Conservation (phyloP, 2,329 filamentous ascomycete genomes). For the Talaromyces funiculosus region DNA sequence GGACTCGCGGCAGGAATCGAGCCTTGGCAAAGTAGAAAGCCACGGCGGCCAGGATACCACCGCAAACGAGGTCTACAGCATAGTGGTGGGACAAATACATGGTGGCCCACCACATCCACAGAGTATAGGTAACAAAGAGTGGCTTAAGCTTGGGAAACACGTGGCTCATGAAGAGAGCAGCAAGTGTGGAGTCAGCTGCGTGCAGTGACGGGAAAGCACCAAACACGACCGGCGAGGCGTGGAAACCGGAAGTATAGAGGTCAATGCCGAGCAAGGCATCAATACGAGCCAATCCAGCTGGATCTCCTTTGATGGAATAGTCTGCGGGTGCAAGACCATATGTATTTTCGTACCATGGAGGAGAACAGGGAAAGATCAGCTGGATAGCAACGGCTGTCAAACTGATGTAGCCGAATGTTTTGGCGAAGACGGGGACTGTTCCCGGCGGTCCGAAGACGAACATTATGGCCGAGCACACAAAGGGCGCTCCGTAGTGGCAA, state of each 20-base stretch:
- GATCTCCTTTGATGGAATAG: constrained; percentile 84
- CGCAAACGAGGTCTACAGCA: constrained; percentile 84
- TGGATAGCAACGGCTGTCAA: constrained; percentile 82
- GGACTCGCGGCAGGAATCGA: constrained; percentile 74
- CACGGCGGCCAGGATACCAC: constrained; percentile 69
- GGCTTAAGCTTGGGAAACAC: constrained; percentile 78
- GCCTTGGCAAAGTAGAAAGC: constrained; percentile 78
- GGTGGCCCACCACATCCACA: constrained; percentile 97
- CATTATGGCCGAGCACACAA: constrained; percentile 69
- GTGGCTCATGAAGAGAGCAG: constrained; percentile 88
- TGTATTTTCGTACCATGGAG: constrained; percentile 94
- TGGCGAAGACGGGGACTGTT: constrained; percentile 76
- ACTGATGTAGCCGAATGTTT: constrained; percentile 88
- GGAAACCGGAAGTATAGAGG: constrained; percentile 89
- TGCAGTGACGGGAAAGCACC: constrained; percentile 93
- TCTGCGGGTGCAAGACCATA: constrained; percentile 87
- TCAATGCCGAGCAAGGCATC: constrained; percentile 87
- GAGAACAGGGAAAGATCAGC: constrained; percentile 84
- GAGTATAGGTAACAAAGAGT: constrained; percentile 74
- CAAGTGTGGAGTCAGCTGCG: constrained; percentile 79
- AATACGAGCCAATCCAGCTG: constrained; percentile 81
- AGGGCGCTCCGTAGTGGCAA: constrained; percentile 80
- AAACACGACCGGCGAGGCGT: constrained; percentile 83
- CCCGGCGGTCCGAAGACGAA: constrained; percentile 87
- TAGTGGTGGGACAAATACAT: constrained; percentile 99